phyloP scores from a whole-genome alignment of 345 rosid genomes.

The Excoecaria cochinchinensis region DNA sequence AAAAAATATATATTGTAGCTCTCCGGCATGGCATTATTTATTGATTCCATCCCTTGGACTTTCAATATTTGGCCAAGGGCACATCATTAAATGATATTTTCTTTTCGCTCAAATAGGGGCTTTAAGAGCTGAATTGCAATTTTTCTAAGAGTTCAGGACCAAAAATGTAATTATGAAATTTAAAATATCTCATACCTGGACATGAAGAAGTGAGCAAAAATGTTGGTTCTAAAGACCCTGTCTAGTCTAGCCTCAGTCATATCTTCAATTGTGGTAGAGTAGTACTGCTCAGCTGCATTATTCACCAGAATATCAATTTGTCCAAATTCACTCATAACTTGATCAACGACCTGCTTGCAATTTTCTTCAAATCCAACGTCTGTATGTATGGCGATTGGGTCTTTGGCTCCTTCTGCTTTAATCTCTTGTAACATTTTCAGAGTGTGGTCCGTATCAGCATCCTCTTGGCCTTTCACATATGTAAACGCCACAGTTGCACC shows the following conservation, averaged over 20 bases:
- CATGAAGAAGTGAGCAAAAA: constrained; percentile 11
- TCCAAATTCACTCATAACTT: constrained; percentile 2
- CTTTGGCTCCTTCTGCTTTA: not conserved
- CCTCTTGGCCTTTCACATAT: constrained; percentile 7
- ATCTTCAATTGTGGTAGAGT: not conserved
- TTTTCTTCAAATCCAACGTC: constrained; percentile 7
- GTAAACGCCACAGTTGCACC: constrained; percentile 21
- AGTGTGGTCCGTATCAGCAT: not conserved
- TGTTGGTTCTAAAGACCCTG: constrained; percentile 15
- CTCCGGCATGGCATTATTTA: no score
- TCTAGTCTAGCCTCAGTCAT: constrained; percentile 5
- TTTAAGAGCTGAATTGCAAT: no score
- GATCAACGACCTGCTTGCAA: constrained; percentile 13
- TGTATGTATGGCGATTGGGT: constrained; percentile 9
- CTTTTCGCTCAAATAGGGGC: no score
- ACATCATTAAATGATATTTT: no score
- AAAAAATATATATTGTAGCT: no score
- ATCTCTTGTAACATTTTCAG: not conserved
- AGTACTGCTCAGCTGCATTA: not conserved
- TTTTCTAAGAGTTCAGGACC: no score
- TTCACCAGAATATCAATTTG: constrained; percentile 14
- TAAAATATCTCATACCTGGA: not conserved
- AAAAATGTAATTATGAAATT: no score
- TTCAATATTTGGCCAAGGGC: no score
- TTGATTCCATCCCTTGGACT: no score